Evolutionary conservation across 2,329 filamentous ascomycete species (phyloP).

Genomic region (Epichloe gansuensis): DNA sequence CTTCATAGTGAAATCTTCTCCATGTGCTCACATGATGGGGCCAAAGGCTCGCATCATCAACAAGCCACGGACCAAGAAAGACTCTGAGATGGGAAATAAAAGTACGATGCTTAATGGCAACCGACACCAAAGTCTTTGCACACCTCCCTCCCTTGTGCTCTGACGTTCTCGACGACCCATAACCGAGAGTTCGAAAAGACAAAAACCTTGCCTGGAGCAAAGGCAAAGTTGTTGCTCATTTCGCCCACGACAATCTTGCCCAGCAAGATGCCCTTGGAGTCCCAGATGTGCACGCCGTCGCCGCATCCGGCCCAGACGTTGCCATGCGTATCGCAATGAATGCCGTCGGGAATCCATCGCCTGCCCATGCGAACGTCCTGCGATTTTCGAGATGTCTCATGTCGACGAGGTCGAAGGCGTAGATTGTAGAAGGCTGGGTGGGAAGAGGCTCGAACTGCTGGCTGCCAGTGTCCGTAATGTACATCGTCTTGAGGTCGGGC

Average conservation of each 20-base stretch:
- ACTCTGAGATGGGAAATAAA: background rate
- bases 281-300: conserved; percentile 38
- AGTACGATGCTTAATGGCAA: background rate
- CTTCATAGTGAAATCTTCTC: no score
- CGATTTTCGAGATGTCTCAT: conserved; percentile 20
- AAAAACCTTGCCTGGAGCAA: conserved; percentile 10
- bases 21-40: no score
- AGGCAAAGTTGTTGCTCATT: conserved; percentile 10
- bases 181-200: conserved; percentile 10
- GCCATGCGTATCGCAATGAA: conserved; percentile 41
- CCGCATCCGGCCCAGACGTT: conserved; percentile 41
- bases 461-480: conserved; percentile 44
- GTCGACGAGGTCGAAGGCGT: conserved; percentile 6
- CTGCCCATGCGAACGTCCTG: conserved; percentile 43
- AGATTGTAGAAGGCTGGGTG: conserved; percentile 5
- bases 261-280: conserved; percentile 31
- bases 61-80: no score
- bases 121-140: conserved; percentile 12
- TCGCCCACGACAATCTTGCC: conserved; percentile 36
- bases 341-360: conserved; percentile 48
- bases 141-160: conserved; percentile 12
- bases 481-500: conserved; percentile 37
- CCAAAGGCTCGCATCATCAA: no score
- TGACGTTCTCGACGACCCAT: conserved; percentile 9
- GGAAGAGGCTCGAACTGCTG: conserved; percentile 3